Percentiles rank a stretch among this genome's conserved stretches.
phyloP scores from a whole-genome alignment of 148 eudicot genomes.

The Agrostemma githago region DNA sequence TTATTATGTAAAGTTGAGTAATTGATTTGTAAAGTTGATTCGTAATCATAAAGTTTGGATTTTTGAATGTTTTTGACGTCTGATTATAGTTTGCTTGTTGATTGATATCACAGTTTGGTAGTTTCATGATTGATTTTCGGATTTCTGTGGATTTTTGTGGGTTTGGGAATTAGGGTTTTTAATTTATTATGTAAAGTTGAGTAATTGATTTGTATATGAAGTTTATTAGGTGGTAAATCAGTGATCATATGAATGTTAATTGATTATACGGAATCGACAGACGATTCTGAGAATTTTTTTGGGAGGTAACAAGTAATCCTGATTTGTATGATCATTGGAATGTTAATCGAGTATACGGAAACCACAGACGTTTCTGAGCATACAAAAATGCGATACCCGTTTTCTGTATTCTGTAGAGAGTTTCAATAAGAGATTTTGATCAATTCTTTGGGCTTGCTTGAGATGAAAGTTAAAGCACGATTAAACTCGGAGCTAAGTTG shows the following conservation, averaged over 20 bases:
- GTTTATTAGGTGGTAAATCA: not conserved
- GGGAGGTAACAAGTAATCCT: not conserved
- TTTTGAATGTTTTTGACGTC: not conserved
- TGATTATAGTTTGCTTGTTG: not conserved
- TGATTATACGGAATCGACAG: not conserved
- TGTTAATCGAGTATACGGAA: not conserved
- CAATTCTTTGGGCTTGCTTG: too few species aligned
- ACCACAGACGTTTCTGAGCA: not conserved
- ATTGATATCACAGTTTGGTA: not conserved
- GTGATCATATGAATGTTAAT: not conserved
- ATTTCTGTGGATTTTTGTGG: not conserved
- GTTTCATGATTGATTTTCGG: not conserved
- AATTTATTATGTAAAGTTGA: not conserved
- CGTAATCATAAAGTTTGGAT: not conserved
- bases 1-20: too few species aligned
- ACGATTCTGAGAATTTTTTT: not conserved
- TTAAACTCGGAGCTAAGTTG: not conserved
- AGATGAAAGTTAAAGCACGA: not conserved
- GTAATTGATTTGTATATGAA: not conserved
- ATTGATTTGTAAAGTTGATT: too few species aligned
- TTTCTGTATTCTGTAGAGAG: too few species aligned
- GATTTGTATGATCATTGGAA: not conserved
- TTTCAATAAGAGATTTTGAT: too few species aligned
- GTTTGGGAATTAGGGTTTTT: too few species aligned
- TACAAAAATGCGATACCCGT: not conserved